A percentile compares a stretch with the other conserved stretches of the same genome.
Evolutionary conservation across 768 basidiomycete genomes (phyloP).

Genomic region (Lentinula detonsa): DNA sequence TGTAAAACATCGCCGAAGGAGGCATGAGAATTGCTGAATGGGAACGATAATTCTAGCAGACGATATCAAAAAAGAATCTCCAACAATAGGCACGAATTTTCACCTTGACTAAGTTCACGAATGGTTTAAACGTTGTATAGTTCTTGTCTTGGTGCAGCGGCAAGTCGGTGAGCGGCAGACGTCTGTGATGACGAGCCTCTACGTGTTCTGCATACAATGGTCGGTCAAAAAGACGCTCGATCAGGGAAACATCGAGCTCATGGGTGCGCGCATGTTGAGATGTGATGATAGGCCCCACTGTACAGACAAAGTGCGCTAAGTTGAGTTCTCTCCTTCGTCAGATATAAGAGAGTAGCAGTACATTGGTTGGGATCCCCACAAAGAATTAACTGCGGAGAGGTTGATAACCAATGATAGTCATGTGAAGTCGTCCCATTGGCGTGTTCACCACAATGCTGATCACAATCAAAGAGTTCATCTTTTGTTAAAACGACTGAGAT

Average conservation of each 20-base stretch:
- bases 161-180: background rate
- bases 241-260: slow-evolving; percentile 42
- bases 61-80: background rate
- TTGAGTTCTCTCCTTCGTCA: background rate
- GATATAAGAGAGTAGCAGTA: slow-evolving; percentile 17
- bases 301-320: background rate
- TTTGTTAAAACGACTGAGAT: slow-evolving; percentile 37
- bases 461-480: slow-evolving; percentile 11
- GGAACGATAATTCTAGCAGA: slow-evolving; percentile 38
- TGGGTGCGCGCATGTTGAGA: slow-evolving; percentile 36
- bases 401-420: slow-evolving; percentile 9
- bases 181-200: slow-evolving; percentile 10
- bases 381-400: slow-evolving; percentile 40
- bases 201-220: slow-evolving; percentile 28
- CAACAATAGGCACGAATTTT: slow-evolving; percentile 1
- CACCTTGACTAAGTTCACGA: slow-evolving; percentile 40
- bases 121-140: slow-evolving; percentile 16
- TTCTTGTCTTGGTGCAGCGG: background rate
- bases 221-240: slow-evolving; percentile 41
- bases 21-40: slow-evolving; percentile 51
- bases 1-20: slow-evolving; percentile 47
- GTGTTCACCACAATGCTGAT: background rate
- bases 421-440: background rate
- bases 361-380: slow-evolving; percentile 48
- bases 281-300: slow-evolving; percentile 44